A percentile compares a stretch with the other conserved stretches of the same genome.
phyloP scores from a whole-genome alignment of 2,329 filamentous ascomycete genomes.

The Talaromyces sp. region DNA sequence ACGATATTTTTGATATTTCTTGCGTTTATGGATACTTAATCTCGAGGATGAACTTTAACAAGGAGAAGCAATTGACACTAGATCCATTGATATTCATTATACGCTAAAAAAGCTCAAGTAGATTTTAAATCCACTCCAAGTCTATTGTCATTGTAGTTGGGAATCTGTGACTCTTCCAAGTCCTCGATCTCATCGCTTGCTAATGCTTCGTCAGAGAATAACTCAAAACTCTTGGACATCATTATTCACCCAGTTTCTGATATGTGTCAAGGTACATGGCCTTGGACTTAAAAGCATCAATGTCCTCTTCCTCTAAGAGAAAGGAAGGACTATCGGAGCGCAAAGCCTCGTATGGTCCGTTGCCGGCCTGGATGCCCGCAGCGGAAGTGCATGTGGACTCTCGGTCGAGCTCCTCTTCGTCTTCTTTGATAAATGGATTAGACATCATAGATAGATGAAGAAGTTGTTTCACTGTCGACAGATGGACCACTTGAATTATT shows the following conservation, averaged over 20 bases:
- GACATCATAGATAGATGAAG: not conserved
- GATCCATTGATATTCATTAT: too few relatives aligned
- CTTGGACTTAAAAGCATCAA: conserved; percentile 32
- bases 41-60: too few relatives aligned
- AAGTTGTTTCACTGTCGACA: not conserved
- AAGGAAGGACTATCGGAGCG: not conserved
- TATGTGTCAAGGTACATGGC: conserved; percentile 31
- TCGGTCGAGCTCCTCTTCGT: not conserved
- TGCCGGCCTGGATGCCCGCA: not conserved
- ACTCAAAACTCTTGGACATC: not conserved
- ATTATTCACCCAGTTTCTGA: conserved; percentile 31
- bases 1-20: too few relatives aligned
- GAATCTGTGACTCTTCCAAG: not conserved
- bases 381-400: not conserved
- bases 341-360: not conserved
- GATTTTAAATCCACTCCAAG: too few relatives aligned
- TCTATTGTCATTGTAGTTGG: too few relatives aligned
- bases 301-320: conserved; percentile 20
- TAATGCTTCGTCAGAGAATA: not conserved
- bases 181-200: not conserved
- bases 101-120: too few relatives aligned
- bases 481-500: too few relatives aligned
- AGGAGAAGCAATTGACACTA: not conserved
- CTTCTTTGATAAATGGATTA: not conserved
- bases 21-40: too few relatives aligned